Evolutionary conservation across 164 flowering plant genomes (phyloP), one percentile per base, ranked within the genome.

Genomic region (Stephania japonica): DNA sequence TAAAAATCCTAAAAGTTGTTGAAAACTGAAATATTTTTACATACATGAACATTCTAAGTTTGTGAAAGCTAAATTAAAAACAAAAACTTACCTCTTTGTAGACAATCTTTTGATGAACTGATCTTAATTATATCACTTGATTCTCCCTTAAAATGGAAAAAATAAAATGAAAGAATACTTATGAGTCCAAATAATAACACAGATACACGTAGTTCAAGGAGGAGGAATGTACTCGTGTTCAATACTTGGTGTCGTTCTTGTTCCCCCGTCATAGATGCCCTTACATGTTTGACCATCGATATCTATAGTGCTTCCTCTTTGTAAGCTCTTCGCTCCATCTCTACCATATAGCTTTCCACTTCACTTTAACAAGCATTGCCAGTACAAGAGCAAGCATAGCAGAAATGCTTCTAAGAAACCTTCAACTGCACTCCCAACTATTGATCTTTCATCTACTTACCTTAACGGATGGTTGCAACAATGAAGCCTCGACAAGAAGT

Each of bases 231-330:
- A 85, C 72, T 82, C 84, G 63, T 86, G 87, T 68, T 90, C 92
- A 50, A 94, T 80, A 21, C 76, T 65, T 0, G 97, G 97, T 70
- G 68, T 23, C 1, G 97, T 95, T 69, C 98, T 67, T 6, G 89
- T 85, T 0, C 63, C 84, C 4, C 21, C 0, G 96, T 97, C 0
- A 80, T 80, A 1, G 87, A 92, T 38, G 90, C 93, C 65, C 98
- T 83, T 9, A 89, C 84, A 82, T 93, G 97, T 24, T 97, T 98
- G 21, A 93, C 99, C 97, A 91, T 91, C 5, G 97, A 86, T 24
- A 93, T 90, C 77, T 87, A 91, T 69, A 95, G 70, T 12, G 98
- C 99, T 74, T 95, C 99, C 77, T 93, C 99, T 76, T 93, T 97
- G 72, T 91, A 91, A 61, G 97, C 94, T 73, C 92, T 87, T 72